These are phyloP conservation scores for Psilocybe cyanescens DNA, from an alignment of 768 basidiomycete genomes.

Conservation along the genomic window DNA sequence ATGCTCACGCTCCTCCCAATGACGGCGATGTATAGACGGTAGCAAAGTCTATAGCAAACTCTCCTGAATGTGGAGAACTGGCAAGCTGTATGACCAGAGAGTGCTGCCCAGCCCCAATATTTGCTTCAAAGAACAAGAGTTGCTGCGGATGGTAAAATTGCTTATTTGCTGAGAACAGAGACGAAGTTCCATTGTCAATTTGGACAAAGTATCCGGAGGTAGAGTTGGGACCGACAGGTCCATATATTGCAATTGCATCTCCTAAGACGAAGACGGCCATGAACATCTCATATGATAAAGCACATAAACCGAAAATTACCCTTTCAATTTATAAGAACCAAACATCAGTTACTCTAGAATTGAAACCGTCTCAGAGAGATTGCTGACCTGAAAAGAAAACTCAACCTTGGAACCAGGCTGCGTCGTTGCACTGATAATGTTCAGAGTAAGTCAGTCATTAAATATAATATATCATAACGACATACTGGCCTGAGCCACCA, in stretches of 20 bases:
- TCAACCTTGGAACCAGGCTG: conserved; percentile 32
- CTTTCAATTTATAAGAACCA: conserved; percentile 8
- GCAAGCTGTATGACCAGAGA: conserved; percentile 10
- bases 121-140: conserved; percentile 19
- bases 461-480: background rate
- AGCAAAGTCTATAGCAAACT: conserved; percentile 27
- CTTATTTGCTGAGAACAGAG: conserved; percentile 14
- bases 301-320: conserved; percentile 11
- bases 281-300: background rate
- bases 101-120: conserved; percentile 22
- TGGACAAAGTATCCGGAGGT: conserved; percentile 14
- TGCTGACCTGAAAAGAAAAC: conserved; percentile 43
- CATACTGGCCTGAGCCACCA: conserved; percentile 48
- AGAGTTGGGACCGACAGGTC: conserved; percentile 32
- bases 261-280: conserved; percentile 26
- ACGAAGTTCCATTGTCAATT: conserved; percentile 8
- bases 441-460: background rate
- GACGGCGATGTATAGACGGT: conserved; percentile 25
- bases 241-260: conserved; percentile 48
- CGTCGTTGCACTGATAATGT: conserved; percentile 32
- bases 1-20: conserved; percentile 25
- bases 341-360: background rate
- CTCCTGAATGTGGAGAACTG: background rate
- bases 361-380: background rate
- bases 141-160: conserved; percentile 17